These are phyloP conservation scores for Adansonia madagascariensis DNA, from an alignment of 441 rosid genomes.

Conservation along the genomic window DNA sequence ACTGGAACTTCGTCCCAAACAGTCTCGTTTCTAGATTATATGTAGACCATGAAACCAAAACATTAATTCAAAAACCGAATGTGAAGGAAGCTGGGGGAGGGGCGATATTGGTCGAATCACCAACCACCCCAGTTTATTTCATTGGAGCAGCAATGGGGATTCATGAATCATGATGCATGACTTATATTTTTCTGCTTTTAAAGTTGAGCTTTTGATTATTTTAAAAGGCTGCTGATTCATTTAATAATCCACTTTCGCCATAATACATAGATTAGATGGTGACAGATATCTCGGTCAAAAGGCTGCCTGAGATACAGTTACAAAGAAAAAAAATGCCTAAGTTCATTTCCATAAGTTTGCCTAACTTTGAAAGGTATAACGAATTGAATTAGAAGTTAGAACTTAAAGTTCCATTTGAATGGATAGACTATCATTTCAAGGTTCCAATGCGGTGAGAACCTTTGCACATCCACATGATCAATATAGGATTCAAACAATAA, in stretches of 20 bases:
- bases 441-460: neutral
- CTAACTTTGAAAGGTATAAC: neutral
- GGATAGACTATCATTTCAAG: too few relatives aligned
- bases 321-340: neutral
- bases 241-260: neutral
- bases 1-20: constrained; percentile 14
- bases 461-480: neutral
- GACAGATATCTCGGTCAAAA: neutral
- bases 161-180: neutral
- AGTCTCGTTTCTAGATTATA: neutral
- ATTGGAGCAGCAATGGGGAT: neutral
- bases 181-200: neutral
- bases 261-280: neutral
- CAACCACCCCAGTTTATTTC: too few relatives aligned
- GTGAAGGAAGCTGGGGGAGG: too few relatives aligned
- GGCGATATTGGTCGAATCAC: too few relatives aligned
- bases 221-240: neutral
- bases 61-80: too few relatives aligned
- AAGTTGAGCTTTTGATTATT: neutral
- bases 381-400: too few relatives aligned
- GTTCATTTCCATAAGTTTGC: neutral
- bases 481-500: neutral
- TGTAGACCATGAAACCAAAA: too few relatives aligned
- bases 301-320: neutral
- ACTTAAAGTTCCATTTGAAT: too few relatives aligned